Conservation (phyloP, 306 rosid species). For the Sesbania bispinosa region DNA sequence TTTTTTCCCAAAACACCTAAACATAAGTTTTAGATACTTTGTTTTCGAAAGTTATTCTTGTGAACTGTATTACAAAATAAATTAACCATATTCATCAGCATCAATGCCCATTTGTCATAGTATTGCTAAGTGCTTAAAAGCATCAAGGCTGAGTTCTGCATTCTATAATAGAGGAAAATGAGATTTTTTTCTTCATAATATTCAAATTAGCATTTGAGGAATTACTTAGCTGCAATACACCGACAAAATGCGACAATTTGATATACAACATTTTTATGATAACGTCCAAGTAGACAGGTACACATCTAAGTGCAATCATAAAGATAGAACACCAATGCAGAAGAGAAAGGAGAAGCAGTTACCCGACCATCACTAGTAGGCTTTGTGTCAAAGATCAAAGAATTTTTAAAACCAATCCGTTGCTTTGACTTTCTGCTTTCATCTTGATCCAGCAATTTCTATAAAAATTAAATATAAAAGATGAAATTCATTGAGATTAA, state of each 20-base stretch:
- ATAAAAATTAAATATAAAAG: constrained; percentile 19
- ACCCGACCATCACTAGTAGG: constrained; percentile 97
- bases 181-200: background rate
- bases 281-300: background rate
- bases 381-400: constrained; percentile 83
- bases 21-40: background rate
- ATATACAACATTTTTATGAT: background rate
- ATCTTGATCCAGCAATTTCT: constrained; percentile 81
- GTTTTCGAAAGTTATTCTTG: background rate
- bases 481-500: background rate
- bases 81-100: background rate
- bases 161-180: background rate
- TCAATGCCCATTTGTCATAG: constrained; percentile 13
- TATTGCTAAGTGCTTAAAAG: background rate
- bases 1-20: background rate
- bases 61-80: background rate
- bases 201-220: background rate
- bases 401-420: constrained; percentile 79
- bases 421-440: constrained; percentile 69
- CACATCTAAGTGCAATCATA: background rate
- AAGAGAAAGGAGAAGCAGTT: constrained; percentile 29
- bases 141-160: constrained; percentile 8
- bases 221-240: background rate
- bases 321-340: constrained; percentile 6
- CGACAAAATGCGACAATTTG: background rate